Evolutionary conservation across 75 land plant species (phyloP).

Genomic region (Picea glauca): DNA sequence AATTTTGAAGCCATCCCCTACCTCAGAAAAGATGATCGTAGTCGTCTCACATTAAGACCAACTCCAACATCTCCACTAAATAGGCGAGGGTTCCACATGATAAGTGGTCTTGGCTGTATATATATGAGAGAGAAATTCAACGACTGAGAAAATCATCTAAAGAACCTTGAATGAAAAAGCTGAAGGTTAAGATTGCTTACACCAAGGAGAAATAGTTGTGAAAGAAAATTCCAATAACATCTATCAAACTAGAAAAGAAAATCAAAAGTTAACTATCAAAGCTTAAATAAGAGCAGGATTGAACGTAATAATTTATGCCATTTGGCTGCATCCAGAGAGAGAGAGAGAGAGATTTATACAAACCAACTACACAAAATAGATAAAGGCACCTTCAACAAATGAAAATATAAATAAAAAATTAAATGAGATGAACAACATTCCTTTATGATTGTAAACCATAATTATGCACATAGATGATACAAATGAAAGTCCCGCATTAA

Average conservation of each 20-base stretch:
- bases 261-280: too few species aligned
- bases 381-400: too few species aligned
- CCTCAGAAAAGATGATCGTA: conserved; percentile 77
- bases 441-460: too few species aligned
- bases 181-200: neutral
- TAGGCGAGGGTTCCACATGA: conserved; percentile 98
- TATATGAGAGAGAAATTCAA: neutral
- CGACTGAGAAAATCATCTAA: neutral
- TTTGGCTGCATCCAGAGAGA: too few species aligned
- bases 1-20: conserved; percentile 11
- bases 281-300: too few species aligned
- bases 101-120: conserved; percentile 75
- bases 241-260: neutral
- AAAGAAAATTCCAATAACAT: neutral
- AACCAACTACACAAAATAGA: too few species aligned
- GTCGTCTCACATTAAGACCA: conserved; percentile 84
- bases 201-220: neutral
- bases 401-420: too few species aligned
- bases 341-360: too few species aligned
- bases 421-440: neutral
- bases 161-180: neutral
- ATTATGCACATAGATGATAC: too few species aligned
- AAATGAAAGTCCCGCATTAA: too few species aligned
- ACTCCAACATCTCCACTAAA: conserved; percentile 95
- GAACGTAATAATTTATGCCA: too few species aligned